These are phyloP conservation scores for Priceomyces castillae DNA, from an alignment of 805 yeast species.

Conservation along the genomic window DNA sequence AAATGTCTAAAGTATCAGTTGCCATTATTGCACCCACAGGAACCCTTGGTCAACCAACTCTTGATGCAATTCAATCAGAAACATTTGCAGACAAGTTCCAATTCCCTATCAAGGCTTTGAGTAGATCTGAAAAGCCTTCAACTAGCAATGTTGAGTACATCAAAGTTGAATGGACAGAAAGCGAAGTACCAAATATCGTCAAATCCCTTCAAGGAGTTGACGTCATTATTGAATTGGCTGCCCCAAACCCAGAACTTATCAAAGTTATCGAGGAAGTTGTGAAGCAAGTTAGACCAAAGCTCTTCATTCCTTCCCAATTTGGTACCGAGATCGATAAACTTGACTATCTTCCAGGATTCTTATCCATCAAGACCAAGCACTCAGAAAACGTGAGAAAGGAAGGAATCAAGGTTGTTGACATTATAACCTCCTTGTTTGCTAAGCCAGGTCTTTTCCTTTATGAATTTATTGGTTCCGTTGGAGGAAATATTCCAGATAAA, in stretches of 20 bases:
- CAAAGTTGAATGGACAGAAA: slow-evolving; percentile 27
- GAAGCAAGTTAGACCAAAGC: slow-evolving; percentile 41
- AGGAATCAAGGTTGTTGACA: slow-evolving; percentile 48
- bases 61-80: slow-evolving; percentile 44
- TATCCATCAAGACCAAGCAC: slow-evolving; percentile 33
- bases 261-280: slow-evolving; percentile 39
- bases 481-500: slow-evolving; percentile 33
- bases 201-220: slow-evolving; percentile 47
- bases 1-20: slow-evolving; percentile 24
- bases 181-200: slow-evolving; percentile 22
- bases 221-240: slow-evolving; percentile 47
- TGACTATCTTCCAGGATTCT: slow-evolving; percentile 33
- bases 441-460: slow-evolving; percentile 33
- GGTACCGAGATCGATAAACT: slow-evolving; percentile 45
- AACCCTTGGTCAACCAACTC: slow-evolving; percentile 45
- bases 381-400: slow-evolving; percentile 35
- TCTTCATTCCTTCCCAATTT: slow-evolving; percentile 60
- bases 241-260: slow-evolving; percentile 28
- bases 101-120: slow-evolving; percentile 51
- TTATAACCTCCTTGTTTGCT: slow-evolving; percentile 40
- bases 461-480: slow-evolving; percentile 33
- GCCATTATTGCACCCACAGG: slow-evolving; percentile 51
- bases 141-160: slow-evolving; percentile 41
- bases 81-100: slow-evolving; percentile 39
- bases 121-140: slow-evolving; percentile 39